Base-by-base conservation (phyloP, 352 stramenopile genomes). In the Blastocystis sp. region DNA sequence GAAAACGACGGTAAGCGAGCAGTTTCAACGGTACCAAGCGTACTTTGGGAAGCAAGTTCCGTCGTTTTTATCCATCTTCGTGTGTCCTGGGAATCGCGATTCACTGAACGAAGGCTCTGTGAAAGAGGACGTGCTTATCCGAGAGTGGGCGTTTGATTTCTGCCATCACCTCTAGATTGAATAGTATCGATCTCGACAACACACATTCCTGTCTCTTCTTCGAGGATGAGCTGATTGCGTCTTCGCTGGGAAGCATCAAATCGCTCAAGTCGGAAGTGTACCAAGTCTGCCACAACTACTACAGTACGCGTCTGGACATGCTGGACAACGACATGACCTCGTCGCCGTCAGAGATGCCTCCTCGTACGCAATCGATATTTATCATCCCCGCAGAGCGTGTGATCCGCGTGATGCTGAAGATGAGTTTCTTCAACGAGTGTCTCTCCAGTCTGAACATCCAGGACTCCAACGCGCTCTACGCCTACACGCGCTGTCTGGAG, bases 361-460 rank as follows among this genome's bases (percentile, higher is more conserved):
- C 69, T 48, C 44, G 69, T 81, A 81, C 16, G 18, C 7, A 6
- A 64, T 61, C 14, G 2, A 8, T 11, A 3, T 32, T 49, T 16
- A 1, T 0, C 8, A 38, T 46, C 29, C 24, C 14, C 34, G 24
- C 42, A 81, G 69, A 81, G 18, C 46, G 32, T 24, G 69, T 81
- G 46, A 81, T 81, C 44, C 69, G 69, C 16, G 56, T 63, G 32
- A 63, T 81, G 69, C 27, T 81, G 24, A 81, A 81, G 21, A 81
- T 81, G 69, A 81, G 69, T 44, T 81, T 81, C 46, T 81, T 64
- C 48, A 81, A 81, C 63, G 69, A 81, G 40, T 81, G 69, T 65
- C 69, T 81, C 27, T 63, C 69, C 24, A 81, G 69, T 63, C 46
- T 81, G 4, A 81, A 16, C 8, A 48, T 81, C 0, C 69, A 81